Base-by-base conservation (phyloP, 164 flowering plant species). In the Akebia trifoliata region DNA sequence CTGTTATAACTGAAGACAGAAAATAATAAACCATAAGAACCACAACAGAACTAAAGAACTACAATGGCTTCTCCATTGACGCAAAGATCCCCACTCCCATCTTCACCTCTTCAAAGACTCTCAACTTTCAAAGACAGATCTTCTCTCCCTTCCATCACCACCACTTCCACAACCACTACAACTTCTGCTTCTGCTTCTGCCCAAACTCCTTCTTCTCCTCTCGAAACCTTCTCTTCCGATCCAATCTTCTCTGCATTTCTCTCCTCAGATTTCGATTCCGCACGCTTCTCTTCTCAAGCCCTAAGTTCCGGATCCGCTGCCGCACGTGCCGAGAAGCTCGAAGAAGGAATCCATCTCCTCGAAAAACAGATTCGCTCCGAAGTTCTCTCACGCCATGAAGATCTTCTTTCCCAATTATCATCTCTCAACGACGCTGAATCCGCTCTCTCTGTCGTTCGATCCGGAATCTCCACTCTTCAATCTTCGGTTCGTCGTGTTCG, bases 301-400 rank as follows among this genome's bases (percentile, higher is more conserved):
- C 96, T 93, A 53, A 74, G 87, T 60, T 81, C 98, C 54, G 96
- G 94, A 56, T 90, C 98, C 30, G 82, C 98, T 24, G 97, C 96
- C 45, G 78, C 97, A 62, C 74, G 86, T 45, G 87, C 93, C 66
- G 98, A 93, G 69, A 81, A 78, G 54, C 90, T 93, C 67, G 85
- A 87, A 55, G 72, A 81, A 17, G 94, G 86, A 52, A 81, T 87
- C 61, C 87, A 82, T 44, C 90, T 78, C 59, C 86, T 93, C 50
- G 83, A 90, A 32, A 65, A 72, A 37, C 96, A 87, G 63, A 93
- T 93, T 57, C 94, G 98, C 34, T 70, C 82, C 35, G 87, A 85
- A 37, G 92, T 93, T 47, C 82, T 85, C 47, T 71, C 87, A 39
- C 86, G 82, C 56, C 97, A 93, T 70, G 56, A 65, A 38, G 77